Evolutionary conservation across 176 grass and related monocot genomes (phyloP).

Genomic region (Musa troglodytarum): DNA sequence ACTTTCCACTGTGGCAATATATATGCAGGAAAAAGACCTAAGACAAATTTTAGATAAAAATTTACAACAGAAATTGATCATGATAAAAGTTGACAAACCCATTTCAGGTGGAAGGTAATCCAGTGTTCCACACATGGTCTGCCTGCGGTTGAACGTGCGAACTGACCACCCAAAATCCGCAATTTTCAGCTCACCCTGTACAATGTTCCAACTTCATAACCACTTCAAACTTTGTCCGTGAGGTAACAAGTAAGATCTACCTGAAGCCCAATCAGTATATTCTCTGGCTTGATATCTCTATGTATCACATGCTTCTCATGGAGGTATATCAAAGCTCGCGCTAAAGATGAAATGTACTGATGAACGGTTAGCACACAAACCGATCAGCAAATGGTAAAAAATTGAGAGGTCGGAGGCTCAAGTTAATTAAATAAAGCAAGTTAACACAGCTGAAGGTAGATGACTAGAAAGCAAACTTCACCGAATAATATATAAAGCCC

Average conservation of each 20-base stretch:
- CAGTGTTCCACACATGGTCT: conserved; percentile 88
- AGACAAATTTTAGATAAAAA: neutral
- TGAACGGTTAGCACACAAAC: neutral
- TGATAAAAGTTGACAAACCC: conserved; percentile 40
- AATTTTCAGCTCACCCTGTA: conserved; percentile 86
- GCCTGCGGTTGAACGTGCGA: conserved; percentile 73
- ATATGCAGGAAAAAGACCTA: neutral
- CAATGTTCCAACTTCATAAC: neutral
- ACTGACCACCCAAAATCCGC: conserved; percentile 99
- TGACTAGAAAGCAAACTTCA: neutral
- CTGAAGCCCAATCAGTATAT: conserved; percentile 71
- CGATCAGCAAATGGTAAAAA: neutral
- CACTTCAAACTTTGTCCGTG: neutral
- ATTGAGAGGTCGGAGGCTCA: too few relatives aligned
- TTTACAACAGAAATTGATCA: too few relatives aligned
- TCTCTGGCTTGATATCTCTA: conserved; percentile 95
- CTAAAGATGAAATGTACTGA: conserved; percentile 75
- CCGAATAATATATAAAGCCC: neutral
- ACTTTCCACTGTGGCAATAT: conserved; percentile 60
- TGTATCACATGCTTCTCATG: conserved; percentile 93
- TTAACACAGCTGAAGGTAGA: neutral
- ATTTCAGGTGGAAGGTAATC: conserved; percentile 98
- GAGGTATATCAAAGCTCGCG: conserved; percentile 69
- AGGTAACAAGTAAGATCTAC: conserved; percentile 13
- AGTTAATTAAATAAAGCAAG: too few relatives aligned